Evolutionary conservation across 1,284 basidiomycete species (phyloP), one percentile per base, ranked within the genome.

Genomic region (Phellopilus nigrolimitatus): DNA sequence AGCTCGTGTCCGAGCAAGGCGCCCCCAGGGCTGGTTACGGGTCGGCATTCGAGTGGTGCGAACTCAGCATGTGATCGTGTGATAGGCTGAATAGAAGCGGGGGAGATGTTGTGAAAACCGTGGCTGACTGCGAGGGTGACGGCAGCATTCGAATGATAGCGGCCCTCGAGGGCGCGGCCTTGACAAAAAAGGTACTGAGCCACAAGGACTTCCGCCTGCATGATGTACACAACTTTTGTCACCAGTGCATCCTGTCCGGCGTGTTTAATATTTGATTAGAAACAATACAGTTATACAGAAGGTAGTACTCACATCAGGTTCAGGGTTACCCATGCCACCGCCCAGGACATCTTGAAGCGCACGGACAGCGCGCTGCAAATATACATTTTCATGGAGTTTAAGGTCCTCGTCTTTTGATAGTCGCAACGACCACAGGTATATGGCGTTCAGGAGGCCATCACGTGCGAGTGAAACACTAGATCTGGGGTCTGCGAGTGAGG

Each of bases 131-230:
- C 66, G n/a, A 78, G 56, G 1, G 69, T 60, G 17, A 67, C 64
- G 0, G 71, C 70, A 0, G 69, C 67, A 46, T 68, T 68, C 9
- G 67, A 66, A 36, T 74, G 70, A 49, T 71, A 70, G 48, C 69
- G 68, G 2, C 71, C 78, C 21, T 74, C 72, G 0, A 69, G 57
- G 27, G 67, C 61, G 27, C 71, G 64, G 3, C 73, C 75, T n/a
- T 64, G 61, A 19, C 65, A 59, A 47, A 76, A 72, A 57, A 80
- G 74, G 61, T 80, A 83, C 56, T 72, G 70, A 2, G 75, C 66
- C 17, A 83, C 67, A 10, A 83, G 71, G n/a, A 80, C 64, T 57
- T 80, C 73, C 1, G 80, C 74, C 59, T 82, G 79, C 6, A 82
- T 66, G 4, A 73, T 74, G 56, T 80, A 74, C 12, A 80, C 8